Evolutionary conservation across 225 moss, liverwort and hornwort species (phyloP).

Genomic region (Thuidium tamariscinum): DNA sequence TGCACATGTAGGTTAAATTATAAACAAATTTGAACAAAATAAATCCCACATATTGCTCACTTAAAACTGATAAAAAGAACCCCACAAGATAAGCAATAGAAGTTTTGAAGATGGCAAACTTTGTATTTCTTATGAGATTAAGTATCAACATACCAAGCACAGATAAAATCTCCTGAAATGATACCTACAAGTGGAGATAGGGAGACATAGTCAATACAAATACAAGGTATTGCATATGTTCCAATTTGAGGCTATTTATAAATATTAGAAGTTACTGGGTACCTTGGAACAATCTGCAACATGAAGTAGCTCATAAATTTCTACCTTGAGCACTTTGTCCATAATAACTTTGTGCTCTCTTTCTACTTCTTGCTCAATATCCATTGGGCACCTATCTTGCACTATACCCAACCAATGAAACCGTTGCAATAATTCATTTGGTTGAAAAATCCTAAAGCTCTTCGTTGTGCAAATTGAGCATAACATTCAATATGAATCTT

Average conservation of each 20-base stretch:
- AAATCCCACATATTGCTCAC: fast-evolving
- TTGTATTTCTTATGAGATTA: neutral
- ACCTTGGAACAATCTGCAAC: neutral
- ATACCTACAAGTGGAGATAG: neutral
- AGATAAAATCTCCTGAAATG: constrained; percentile 16
- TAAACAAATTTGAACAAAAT: neutral
- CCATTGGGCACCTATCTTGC: neutral
- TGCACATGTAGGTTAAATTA: neutral
- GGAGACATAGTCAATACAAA: neutral
- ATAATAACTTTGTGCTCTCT: neutral
- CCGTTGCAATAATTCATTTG: neutral
- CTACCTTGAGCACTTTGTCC: constrained; percentile 8
- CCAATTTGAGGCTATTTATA: fast-evolving
- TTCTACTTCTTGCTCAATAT: neutral
- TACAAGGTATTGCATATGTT: fast-evolving
- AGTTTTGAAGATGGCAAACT: neutral
- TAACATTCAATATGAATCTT: neutral
- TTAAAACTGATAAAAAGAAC: neutral
- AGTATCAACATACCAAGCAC: neutral
- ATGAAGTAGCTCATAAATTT: constrained; percentile 9
- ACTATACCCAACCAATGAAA: neutral
- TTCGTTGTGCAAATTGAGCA: fast-evolving
- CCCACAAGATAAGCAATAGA: fast-evolving
- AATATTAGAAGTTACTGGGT: neutral
- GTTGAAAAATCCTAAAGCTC: fast-evolving